Evolutionary conservation across 768 basidiomycete species (phyloP).

Genomic region (Leccinum truebloodii): DNA sequence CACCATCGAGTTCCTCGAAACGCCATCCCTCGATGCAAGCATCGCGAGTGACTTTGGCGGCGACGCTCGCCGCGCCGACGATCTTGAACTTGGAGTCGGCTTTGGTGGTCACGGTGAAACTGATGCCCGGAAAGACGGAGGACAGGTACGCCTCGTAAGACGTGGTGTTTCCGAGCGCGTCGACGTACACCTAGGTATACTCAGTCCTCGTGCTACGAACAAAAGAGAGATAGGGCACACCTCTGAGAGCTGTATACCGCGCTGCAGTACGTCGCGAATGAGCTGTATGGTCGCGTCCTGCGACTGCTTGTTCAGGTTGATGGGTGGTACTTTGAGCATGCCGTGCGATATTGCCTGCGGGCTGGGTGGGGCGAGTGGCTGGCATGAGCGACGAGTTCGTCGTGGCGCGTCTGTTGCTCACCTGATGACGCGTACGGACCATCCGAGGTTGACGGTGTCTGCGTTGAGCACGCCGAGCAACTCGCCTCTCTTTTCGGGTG

Average conservation of each 20-base stretch:
- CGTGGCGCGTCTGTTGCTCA: slow-evolving; percentile 22
- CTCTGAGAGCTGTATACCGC: slow-evolving; percentile 78
- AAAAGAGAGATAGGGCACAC: slow-evolving; percentile 38
- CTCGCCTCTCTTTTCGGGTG: slow-evolving; percentile 61
- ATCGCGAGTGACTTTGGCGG: slow-evolving; percentile 95
- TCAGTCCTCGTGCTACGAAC: background rate
- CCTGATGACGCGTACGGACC: slow-evolving; percentile 83
- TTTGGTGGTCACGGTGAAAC: slow-evolving; percentile 88
- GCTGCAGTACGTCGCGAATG: slow-evolving; percentile 81
- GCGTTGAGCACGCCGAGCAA: slow-evolving; percentile 69
- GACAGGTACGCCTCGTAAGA: slow-evolving; percentile 86
- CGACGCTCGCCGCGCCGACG: slow-evolving; percentile 96
- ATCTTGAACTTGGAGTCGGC: slow-evolving; percentile 97
- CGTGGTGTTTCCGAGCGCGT: slow-evolving; percentile 86
- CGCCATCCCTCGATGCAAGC: slow-evolving; percentile 85
- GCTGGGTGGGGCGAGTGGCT: slow-evolving; percentile 39
- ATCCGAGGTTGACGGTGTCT: slow-evolving; percentile 70
- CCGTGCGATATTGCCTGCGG: slow-evolving; percentile 90
- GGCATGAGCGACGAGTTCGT: background rate
- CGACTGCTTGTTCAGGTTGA: slow-evolving; percentile 85
- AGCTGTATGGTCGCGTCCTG: slow-evolving; percentile 89
- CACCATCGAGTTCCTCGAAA: slow-evolving; percentile 60
- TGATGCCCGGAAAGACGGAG: slow-evolving; percentile 76
- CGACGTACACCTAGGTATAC: slow-evolving; percentile 78
- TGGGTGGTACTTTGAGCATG: slow-evolving; percentile 84